Evolutionary conservation across 345 rosid genomes (phyloP), one percentile per base, ranked within the genome.

Genomic region (Melastoma malabathricum): DNA sequence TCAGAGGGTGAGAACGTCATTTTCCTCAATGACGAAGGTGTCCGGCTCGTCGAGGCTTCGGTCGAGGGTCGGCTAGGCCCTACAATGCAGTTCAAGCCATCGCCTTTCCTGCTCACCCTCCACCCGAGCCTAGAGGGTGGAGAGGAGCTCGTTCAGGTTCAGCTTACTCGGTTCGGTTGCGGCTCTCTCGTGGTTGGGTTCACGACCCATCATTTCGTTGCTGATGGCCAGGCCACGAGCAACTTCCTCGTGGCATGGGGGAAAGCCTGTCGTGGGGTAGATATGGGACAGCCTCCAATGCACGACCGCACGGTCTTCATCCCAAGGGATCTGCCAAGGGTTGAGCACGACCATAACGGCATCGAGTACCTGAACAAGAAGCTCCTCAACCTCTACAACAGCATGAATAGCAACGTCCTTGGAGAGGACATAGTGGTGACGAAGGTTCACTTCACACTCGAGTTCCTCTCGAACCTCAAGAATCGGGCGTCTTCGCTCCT

Each of bases 81-180:
- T 2, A 15, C 59, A 31, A 56, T 59, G 59, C 66, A 53, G 19
- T 44, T 56, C 38, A 55, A 48, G 51, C 75, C 71, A 9, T 70
- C 75, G 19, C 51, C 62, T 1, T 7, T 20, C 10, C 14, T 62
- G 2, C 50, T 65, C 15, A 55, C 52, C 52, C 68, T 70, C 43
- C 67, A 70, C 44, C 71, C 75, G 43, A 19, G 50, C 54, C 46
- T 71, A 43, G 56, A 59, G 22, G 71, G 52, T 15, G 57, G 56
- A 47, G 68, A 66, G 58, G 75, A 71, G 52, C 20, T 71, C 6
- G 50, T 62, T 16, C 71, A 71, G 38, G 68, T 71, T 18, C 68
- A 71, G 46, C 59, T 65, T 18, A 62, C 63, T 12, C 62, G 61
- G 59, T 70, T 70, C 52, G 17, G 45, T 43, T 71, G 74, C 25